Conservation (phyloP, 208 protist genomes). For the Trypanosomatidae sp. region DNA sequence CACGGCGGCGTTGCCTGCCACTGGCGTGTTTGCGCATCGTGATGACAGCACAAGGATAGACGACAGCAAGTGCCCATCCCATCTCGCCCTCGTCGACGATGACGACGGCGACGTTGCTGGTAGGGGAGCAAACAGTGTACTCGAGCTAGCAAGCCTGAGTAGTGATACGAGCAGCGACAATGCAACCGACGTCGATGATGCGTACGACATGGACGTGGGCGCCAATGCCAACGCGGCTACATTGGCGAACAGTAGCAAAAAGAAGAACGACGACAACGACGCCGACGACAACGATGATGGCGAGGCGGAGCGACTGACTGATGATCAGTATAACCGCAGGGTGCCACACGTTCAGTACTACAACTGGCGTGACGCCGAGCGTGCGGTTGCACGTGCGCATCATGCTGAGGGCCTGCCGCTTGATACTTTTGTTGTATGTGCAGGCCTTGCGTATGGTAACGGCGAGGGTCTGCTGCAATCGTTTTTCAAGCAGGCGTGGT, state of each 20-base stretch:
- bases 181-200: conserved; percentile 14
- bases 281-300: conserved; percentile 1
- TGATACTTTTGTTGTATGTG: conserved; percentile 82
- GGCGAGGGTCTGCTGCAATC: conserved; percentile 81
- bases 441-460: conserved; percentile 83
- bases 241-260: conserved; percentile 1
- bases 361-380: conserved; percentile 88
- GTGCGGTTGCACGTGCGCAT: conserved; percentile 68
- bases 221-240: no score
- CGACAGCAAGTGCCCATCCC: no score
- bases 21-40: no score
- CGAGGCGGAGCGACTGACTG: conserved; percentile 63
- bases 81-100: no score
- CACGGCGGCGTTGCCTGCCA: no score
- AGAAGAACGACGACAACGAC: conserved; percentile 5
- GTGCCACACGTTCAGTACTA: conserved; percentile 87
- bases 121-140: no score
- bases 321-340: conserved; percentile 90
- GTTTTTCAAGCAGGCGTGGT: conserved; percentile 86
- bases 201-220: conserved; percentile 1
- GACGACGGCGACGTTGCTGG: no score
- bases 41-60: no score
- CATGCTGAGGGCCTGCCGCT: conserved; percentile 63
- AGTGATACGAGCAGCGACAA: conserved; percentile 1
- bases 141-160: no score